These are phyloP conservation scores for Podaxis sp. DNA, from an alignment of 768 basidiomycete species.

Conservation along the genomic window DNA sequence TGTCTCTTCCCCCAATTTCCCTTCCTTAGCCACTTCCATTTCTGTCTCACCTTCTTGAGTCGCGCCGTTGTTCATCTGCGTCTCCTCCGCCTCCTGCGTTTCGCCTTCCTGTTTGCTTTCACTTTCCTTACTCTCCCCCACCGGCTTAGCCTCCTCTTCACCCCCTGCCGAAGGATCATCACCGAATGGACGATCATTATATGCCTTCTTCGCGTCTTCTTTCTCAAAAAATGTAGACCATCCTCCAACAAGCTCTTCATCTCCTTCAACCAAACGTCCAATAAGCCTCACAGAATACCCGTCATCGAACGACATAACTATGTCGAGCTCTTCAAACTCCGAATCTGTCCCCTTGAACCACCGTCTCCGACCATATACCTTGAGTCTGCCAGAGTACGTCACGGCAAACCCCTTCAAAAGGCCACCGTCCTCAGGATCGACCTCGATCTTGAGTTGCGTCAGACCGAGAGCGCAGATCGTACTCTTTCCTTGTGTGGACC, in stretches of 20 bases:
- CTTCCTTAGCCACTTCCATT: not conserved
- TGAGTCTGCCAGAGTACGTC: not conserved
- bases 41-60: not conserved
- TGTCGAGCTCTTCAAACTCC: not conserved
- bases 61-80: not conserved
- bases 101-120: too few species aligned
- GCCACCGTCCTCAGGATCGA: not conserved
- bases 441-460: not conserved
- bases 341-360: not conserved
- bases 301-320: conserved; percentile 12
- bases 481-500: not conserved
- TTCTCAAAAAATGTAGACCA: not conserved
- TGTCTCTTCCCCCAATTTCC: not conserved
- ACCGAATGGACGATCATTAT: not conserved
- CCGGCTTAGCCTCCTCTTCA: not conserved
- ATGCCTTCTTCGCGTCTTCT: not conserved
- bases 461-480: not conserved
- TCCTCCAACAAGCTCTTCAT: conserved; percentile 3
- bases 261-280: not conserved
- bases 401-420: not conserved
- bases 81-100: not conserved
- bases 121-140: not conserved
- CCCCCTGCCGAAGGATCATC: not conserved
- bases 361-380: not conserved
- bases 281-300: conserved; percentile 9